Conservation (phyloP, 768 basidiomycete genomes). For the Hygrophorus pudorinus region DNA sequence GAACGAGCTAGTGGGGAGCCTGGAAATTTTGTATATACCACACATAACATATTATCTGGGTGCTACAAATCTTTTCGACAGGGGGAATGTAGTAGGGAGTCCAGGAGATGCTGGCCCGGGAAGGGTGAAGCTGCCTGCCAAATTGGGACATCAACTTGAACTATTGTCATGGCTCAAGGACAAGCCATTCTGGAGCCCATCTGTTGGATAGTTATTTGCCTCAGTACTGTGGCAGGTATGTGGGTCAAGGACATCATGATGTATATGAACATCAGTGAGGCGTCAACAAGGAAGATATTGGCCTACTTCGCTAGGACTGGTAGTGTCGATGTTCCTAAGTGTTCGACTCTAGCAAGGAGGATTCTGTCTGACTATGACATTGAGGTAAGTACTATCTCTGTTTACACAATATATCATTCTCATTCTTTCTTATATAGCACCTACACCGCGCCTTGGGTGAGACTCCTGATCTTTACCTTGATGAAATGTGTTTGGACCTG, state of each 20-base stretch:
- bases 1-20: no score
- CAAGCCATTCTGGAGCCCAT: neutral
- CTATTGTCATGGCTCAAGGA: neutral
- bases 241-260: neutral
- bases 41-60: no score
- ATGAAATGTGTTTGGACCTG: slow-evolving; percentile 18
- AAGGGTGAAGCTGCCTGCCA: neutral
- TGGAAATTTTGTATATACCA: no score
- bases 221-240: neutral
- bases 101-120: no score
- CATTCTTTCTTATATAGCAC: neutral
- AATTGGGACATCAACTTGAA: neutral
- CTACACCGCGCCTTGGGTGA: slow-evolving; percentile 4
- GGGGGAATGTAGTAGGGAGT: no score
- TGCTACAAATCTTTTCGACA: no score
- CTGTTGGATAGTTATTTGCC: neutral
- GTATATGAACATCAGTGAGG: neutral
- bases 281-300: neutral
- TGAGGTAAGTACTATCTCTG: neutral
- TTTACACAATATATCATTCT: neutral
- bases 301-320: neutral
- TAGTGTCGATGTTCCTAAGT: neutral
- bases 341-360: neutral
- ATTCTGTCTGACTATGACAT: slow-evolving; percentile 1
- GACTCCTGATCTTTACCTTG: slow-evolving; percentile 18